These are phyloP conservation scores for Berkeleyomyces basicola DNA, from an alignment of 2,329 filamentous ascomycete species.

Conservation along the genomic window DNA sequence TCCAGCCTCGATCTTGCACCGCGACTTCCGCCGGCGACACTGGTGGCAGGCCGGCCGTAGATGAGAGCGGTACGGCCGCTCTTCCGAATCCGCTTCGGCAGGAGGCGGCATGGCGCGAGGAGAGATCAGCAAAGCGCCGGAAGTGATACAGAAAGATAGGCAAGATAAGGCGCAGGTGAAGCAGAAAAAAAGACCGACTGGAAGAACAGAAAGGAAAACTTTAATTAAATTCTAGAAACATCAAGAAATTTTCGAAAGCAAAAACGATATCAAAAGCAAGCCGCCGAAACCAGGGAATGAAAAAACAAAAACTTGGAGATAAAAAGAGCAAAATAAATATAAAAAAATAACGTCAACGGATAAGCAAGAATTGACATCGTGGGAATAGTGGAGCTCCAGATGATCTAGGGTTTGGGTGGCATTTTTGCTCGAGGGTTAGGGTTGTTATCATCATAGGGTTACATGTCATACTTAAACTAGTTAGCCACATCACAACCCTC, in stretches of 20 bases:
- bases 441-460: not conserved
- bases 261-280: not conserved
- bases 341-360: not conserved
- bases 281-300: not conserved
- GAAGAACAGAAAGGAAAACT: not conserved
- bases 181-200: not conserved
- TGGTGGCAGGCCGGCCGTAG: conserved; percentile 42
- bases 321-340: not conserved
- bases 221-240: not conserved
- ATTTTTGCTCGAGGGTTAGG: not conserved
- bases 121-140: too few relatives aligned
- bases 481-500: too few relatives aligned
- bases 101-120: not conserved
- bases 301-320: not conserved
- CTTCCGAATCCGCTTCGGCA: conserved; percentile 4
- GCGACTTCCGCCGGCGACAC: conserved; percentile 43
- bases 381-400: not conserved
- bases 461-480: not conserved
- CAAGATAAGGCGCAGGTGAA: not conserved
- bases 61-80: conserved; percentile 43
- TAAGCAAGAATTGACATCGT: not conserved
- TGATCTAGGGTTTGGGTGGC: not conserved
- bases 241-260: not conserved
- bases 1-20: conserved; percentile 40
- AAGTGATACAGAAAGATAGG: not conserved